phyloP scores from a whole-genome alignment of 192 early-diverging fungal species.

The Umbelopsis sp. region DNA sequence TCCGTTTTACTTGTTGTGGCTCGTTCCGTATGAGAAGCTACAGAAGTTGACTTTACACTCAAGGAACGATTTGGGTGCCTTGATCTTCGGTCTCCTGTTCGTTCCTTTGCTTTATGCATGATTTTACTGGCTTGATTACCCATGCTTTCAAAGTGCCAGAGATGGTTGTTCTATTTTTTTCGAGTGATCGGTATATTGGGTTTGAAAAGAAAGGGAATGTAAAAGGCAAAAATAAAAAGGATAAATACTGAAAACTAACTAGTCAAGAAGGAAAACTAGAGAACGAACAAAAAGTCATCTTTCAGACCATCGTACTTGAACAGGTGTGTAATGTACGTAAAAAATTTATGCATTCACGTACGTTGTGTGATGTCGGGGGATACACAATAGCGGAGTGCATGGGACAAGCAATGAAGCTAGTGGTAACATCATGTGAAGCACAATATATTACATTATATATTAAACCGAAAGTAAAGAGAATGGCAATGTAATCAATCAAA shows the following conservation, averaged over 20 bases:
- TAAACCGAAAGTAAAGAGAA: no score
- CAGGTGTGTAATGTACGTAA: not conserved
- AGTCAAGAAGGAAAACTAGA: no score
- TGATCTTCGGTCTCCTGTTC: not conserved
- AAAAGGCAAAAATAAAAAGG: no score
- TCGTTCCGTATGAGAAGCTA: conserved; percentile 10
- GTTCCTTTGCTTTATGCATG: conserved; percentile 24
- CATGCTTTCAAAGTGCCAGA: not conserved
- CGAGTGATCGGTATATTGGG: no score
- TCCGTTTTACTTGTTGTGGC: conserved; percentile 2
- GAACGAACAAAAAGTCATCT: no score
- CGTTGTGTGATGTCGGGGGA: not conserved
- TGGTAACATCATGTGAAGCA: no score
- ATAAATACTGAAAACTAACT: no score
- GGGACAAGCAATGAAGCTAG: not conserved
- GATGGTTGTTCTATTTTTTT: no score
- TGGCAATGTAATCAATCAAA: no score
- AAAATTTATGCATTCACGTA: not conserved
- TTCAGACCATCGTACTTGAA: not conserved
- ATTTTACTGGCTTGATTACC: conserved; percentile 35
- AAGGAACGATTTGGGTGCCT: conserved; percentile 7
- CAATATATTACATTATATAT: no score
- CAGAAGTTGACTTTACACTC: conserved; percentile 11
- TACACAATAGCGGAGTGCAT: not conserved
- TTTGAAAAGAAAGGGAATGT: no score